A percentile compares a stretch with the other conserved stretches of the same genome.
These are phyloP conservation scores for Aspergillus versicolor DNA, from an alignment of 2,329 filamentous ascomycete species.

Conservation along the genomic window DNA sequence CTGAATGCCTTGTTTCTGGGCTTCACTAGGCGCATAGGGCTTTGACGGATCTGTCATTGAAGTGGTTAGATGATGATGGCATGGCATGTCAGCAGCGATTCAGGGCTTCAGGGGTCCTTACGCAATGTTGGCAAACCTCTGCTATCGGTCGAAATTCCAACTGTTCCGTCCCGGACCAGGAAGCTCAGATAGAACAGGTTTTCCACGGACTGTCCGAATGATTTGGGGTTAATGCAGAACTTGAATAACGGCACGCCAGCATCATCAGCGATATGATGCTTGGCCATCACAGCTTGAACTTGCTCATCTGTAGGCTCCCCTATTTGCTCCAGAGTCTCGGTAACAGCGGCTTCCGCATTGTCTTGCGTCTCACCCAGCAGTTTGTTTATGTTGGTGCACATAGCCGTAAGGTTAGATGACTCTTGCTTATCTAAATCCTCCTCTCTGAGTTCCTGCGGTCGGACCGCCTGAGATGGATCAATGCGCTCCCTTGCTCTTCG, in stretches of 20 bases:
- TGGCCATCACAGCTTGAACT: constrained; percentile 57
- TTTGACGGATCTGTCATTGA: constrained; percentile 43
- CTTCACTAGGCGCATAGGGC: constrained; percentile 50
- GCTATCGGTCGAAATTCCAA: constrained; percentile 71
- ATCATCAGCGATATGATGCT: constrained; percentile 64
- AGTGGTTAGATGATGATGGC: constrained; percentile 10
- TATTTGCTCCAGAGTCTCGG: constrained; percentile 40
- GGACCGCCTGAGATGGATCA: constrained; percentile 64
- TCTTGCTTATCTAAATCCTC: constrained; percentile 74
- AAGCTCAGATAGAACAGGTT: constrained; percentile 98
- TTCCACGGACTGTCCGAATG: constrained; percentile 92
- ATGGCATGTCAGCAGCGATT: background rate
- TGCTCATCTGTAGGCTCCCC: constrained; percentile 40
- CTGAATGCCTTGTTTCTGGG: constrained; percentile 54
- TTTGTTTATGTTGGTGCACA: constrained; percentile 73
- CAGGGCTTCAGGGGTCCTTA: constrained; percentile 47
- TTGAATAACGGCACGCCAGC: constrained; percentile 77
- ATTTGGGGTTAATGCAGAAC: constrained; percentile 85
- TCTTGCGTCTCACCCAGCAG: constrained; percentile 52
- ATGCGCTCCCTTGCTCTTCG: constrained; percentile 68
- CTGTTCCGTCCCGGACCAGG: constrained; percentile 79
- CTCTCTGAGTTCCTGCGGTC: constrained; percentile 74
- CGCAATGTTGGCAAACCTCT: constrained; percentile 74
- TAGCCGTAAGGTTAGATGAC: constrained; percentile 73
- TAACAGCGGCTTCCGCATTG: constrained; percentile 49